Evolutionary conservation across 208 protist species (phyloP), one percentile per base, ranked within the genome.

Genomic region (Trypanosoma scelopori): DNA sequence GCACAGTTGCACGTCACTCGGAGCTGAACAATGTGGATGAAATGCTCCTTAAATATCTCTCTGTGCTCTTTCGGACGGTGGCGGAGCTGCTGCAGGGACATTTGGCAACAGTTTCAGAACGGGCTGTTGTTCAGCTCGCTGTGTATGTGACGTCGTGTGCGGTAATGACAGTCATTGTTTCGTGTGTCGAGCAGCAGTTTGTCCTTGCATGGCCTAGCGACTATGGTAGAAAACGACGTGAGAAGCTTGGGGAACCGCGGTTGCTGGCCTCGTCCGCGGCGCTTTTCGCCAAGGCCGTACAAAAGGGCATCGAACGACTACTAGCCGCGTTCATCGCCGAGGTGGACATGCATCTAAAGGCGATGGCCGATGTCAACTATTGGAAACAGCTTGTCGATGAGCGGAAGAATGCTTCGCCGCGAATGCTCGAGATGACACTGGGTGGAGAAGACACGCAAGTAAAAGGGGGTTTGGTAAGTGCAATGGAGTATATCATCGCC

Each of bases 21-120:
- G 87, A 94, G 73, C 73, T 93, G 47, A 96, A 96, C 74, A 94
- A 94, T 69, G 80, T 89, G 50, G 91, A 96, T 60, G 87, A 92
- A 52, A 96, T 96, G 91, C 63, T 96, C 46, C 76, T 96, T 42
- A 94, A 94, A 74, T 96, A 94, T 64, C 56, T 96, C 20, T 84
- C 84, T 1, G 86, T 96, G 20, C 73, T 94, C 25, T 94, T 96
- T 55, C 85, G 91, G 35, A 93, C 91, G 9, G 82, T 91, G 25
- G 75, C 85, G 25, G 85, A 93, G 69, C 74, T 81, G 30, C 68
- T 95, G 61, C 74, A 84, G 23, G 72, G 73, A 1, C 81, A 87
- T 67, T 81, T 95, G 59, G 65, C 58, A 25, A 25, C 56, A 16
- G 37, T 76, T 45, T 13, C 11, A 15, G 67, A 65, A 27, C 71